Evolutionary conservation across 2,329 filamentous ascomycete species (phyloP), one percentile per base, ranked within the genome.

Genomic region (Penicillium sp.): DNA sequence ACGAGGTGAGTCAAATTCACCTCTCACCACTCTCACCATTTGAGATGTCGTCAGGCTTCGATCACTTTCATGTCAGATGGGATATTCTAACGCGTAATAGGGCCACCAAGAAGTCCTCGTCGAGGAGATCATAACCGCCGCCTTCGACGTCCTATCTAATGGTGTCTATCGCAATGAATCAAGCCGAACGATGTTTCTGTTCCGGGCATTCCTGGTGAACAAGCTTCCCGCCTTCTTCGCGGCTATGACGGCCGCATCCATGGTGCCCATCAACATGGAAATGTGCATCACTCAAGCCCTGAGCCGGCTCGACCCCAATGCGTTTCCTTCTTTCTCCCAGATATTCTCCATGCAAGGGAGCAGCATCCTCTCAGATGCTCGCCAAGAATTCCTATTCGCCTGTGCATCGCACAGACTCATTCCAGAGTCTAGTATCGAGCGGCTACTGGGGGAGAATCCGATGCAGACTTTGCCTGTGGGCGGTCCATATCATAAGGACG

Each of bases 321-420:
- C 75, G 0, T 84, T 85, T 49, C 80, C 81, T 4, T 79, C 81
- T 0, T 75, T 84, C 38, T 81, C 81, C 8, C 78, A 79, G 34
- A 76, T 81, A 54, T 82, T 83, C 43, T 74, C 79, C 36, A 78
- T 80, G 73, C 74, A 60, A 69, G 69, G 69, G 9, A 79, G 75
- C 37, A 78, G 76, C 37, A 73, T 77, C 25, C 70, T 85, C 2
- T 78, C 80, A 18, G 78, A 82, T 45, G 87, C 87, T 18, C 78
- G 83, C 17, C 86, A 85, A 68, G 73, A 96, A 46, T 97, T 97
- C 51, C 79, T 94, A 27, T 93, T 94, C 49, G 83, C 91, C 1
- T 98, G 93, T 60, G 87, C 87, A 39, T 75, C 96, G 26, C 90
- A 97, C 62, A 81, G 83, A 1, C 72, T 98, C n/a, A 82, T 97